Conservation (phyloP, 805 yeast species). For the Diddensiella santjacobensis region DNA sequence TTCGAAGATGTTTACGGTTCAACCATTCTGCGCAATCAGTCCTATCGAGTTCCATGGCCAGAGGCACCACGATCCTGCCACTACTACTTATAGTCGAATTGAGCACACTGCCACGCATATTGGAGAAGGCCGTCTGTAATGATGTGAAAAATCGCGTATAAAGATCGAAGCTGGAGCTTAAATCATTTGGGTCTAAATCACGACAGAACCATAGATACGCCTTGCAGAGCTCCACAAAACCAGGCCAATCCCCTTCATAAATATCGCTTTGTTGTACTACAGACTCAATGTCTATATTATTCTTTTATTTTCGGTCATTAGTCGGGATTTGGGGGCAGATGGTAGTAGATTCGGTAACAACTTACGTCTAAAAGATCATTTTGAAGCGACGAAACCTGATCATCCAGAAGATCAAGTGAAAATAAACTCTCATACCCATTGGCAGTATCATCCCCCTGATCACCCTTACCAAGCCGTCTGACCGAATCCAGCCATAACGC, state of each 20-base stretch:
- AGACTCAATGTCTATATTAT: conserved; percentile 21
- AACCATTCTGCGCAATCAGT: conserved; percentile 20
- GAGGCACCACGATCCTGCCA: conserved; percentile 16
- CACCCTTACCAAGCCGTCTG: conserved; percentile 2
- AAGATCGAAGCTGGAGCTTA: conserved; percentile 48
- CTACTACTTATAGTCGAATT: conserved; percentile 14
- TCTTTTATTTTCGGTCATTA: conserved; percentile 8
- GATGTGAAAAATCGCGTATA: conserved; percentile 45
- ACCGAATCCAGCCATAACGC: conserved; percentile 16
- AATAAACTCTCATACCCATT: conserved; percentile 24
- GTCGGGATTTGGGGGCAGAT: conserved; percentile 2
- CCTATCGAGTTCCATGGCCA: conserved; percentile 20
- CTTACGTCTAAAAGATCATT: conserved; percentile 28
- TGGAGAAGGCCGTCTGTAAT: conserved; percentile 37
- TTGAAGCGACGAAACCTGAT: conserved; percentile 38
- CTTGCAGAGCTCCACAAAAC: conserved; percentile 46
- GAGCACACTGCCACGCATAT: conserved; percentile 30
- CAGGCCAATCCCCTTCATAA: conserved; percentile 39
- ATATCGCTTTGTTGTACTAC: conserved; percentile 29
- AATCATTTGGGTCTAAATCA: conserved; percentile 52
- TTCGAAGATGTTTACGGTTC: conserved; percentile 35
- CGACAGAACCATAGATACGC: conserved; percentile 47
- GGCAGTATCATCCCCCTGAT: not conserved
- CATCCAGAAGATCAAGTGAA: conserved; percentile 31
- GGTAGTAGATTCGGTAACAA: conserved; percentile 2